These are phyloP conservation scores for Erythrophleum ivorense DNA, from an alignment of 331 rosid species.

Conservation along the genomic window DNA sequence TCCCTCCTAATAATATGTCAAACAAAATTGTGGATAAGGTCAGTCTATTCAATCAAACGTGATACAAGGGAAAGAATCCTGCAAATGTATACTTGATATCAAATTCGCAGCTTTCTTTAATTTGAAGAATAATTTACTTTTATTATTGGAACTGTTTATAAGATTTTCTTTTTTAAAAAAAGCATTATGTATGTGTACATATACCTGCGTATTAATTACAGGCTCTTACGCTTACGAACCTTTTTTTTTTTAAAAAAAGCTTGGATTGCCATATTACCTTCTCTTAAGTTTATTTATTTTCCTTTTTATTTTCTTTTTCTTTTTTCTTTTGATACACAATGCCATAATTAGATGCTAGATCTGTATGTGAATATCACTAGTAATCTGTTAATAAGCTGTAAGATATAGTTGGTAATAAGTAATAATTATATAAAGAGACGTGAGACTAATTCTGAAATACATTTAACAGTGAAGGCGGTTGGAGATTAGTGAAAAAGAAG, in stretches of 20 bases:
- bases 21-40: neutral
- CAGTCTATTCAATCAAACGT: neutral
- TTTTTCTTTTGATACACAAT: neutral
- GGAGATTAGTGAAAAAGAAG: neutral
- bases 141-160: neutral
- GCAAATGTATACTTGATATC: neutral
- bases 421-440: neutral
- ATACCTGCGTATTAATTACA: neutral
- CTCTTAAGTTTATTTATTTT: neutral
- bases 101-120: neutral
- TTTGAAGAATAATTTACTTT: neutral
- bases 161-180: neutral
- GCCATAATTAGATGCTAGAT: neutral
- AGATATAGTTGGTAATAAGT: neutral
- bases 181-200: neutral
- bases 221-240: too few species aligned
- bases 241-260: neutral
- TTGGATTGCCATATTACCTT: neutral
- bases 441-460: neutral
- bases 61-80: neutral
- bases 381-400: neutral
- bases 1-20: slow-evolving; percentile 22
- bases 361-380: neutral
- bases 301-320: neutral
- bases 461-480: neutral